phyloP scores from a whole-genome alignment of 495 filamentous ascomycete species.

The Podospora pseudocomata region DNA sequence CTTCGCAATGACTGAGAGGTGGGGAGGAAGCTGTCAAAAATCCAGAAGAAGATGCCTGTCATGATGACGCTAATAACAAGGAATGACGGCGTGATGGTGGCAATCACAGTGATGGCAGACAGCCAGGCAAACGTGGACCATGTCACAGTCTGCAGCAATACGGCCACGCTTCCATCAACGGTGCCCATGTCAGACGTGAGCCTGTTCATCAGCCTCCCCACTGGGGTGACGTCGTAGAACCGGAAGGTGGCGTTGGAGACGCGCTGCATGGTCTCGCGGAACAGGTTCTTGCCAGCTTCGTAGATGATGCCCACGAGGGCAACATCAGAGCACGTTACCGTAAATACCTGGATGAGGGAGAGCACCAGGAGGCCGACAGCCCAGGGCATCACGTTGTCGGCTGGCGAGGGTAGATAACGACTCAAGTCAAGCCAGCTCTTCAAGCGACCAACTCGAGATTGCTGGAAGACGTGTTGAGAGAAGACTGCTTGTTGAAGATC shows the following conservation, averaged over 20 bases:
- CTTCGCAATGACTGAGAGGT: conserved; percentile 77
- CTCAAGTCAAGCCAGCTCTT: conserved; percentile 43
- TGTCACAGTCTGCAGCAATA: conserved; percentile 62
- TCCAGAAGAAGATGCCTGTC: conserved; percentile 57
- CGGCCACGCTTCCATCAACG: conserved; percentile 72
- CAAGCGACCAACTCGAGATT: conserved; percentile 5
- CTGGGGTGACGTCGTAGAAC: conserved; percentile 81
- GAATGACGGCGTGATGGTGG: conserved; percentile 67
- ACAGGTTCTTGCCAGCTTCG: conserved; percentile 67
- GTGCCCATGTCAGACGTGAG: conserved; percentile 81
- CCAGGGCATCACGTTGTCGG: conserved; percentile 69
- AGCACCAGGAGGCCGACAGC: conserved; percentile 62
- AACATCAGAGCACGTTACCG: conserved; percentile 51
- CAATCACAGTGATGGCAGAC: conserved; percentile 68
- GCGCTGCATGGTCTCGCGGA: conserved; percentile 60
- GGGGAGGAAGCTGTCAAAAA: conserved; percentile 72
- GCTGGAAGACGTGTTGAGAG: conserved; percentile 7
- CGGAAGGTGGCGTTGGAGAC: conserved; percentile 78
- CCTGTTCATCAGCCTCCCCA: conserved; percentile 82
- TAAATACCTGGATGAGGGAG: conserved; percentile 53
- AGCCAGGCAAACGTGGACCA: conserved; percentile 65
- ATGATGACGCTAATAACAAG: conserved; percentile 65
- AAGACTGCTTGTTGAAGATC: background rate
- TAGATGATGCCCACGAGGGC: conserved; percentile 70
- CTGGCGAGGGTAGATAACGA: conserved; percentile 55